Conservation (phyloP, 352 stramenopile species). For the Aphanomyces euteiches region DNA sequence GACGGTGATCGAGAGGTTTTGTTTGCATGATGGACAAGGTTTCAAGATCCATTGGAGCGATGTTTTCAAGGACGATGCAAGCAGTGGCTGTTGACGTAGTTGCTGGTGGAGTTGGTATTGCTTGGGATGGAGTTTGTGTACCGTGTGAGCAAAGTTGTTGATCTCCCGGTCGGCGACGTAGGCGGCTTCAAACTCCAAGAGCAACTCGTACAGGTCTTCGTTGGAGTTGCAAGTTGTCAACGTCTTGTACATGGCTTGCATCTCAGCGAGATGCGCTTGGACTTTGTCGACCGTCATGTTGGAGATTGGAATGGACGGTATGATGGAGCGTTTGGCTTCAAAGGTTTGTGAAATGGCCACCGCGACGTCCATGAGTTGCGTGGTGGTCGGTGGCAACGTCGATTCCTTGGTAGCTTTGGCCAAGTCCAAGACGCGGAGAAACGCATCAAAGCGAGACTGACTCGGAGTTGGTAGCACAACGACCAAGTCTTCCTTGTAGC, state of each 20-base stretch:
- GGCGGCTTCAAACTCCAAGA: slow-evolving; percentile 13
- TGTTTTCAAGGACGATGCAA: background rate
- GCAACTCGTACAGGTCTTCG: slow-evolving; percentile 18
- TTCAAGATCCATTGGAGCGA: background rate
- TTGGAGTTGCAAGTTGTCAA: background rate
- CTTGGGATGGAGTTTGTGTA: slow-evolving; percentile 19
- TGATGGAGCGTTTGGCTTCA: background rate
- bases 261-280: slow-evolving; percentile 12
- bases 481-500: slow-evolving; percentile 5
- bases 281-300: slow-evolving; percentile 1
- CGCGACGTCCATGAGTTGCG: slow-evolving; percentile 4
- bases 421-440: background rate
- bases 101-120: background rate
- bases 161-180: background rate
- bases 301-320: background rate
- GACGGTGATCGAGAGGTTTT: background rate
- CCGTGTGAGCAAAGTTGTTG: slow-evolving; percentile 28
- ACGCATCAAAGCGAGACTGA: background rate
- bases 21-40: background rate
- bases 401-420: background rate
- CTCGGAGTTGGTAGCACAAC: background rate
- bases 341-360: slow-evolving; percentile 10
- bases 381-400: background rate
- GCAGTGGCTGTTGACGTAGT: background rate
- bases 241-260: slow-evolving; percentile 20